These are phyloP conservation scores for Sarocladiaceae sp. DNA, from an alignment of 2,329 filamentous ascomycete species.

Conservation along the genomic window DNA sequence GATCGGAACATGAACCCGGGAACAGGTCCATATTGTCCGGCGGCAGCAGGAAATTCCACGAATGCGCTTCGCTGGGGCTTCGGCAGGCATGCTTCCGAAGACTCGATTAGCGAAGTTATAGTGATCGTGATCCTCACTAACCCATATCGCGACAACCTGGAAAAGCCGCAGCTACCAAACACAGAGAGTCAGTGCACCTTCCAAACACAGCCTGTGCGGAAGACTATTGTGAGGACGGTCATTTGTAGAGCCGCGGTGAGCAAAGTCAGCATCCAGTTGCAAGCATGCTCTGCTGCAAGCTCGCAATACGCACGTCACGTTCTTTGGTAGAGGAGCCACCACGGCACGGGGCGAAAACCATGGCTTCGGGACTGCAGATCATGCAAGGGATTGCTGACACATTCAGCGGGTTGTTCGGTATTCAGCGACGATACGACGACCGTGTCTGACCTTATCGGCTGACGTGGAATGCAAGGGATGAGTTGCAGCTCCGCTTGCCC, in stretches of 20 bases:
- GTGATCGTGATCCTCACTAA: neutral
- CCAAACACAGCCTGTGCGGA: too few species aligned
- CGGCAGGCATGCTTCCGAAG: constrained; percentile 2
- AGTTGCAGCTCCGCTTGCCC: neutral
- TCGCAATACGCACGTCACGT: neutral
- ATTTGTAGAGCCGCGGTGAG: neutral
- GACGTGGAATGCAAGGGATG: constrained; percentile 7
- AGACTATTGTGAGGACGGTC: neutral
- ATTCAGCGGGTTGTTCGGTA: neutral
- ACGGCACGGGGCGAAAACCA: neutral
- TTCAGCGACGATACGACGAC: neutral
- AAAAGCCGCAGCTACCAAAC: too few species aligned
- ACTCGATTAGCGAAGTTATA: constrained; percentile 1
- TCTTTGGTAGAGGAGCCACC: neutral
- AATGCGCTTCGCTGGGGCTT: constrained; percentile 3
- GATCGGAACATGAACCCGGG: constrained; percentile 1
- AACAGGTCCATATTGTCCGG: neutral
- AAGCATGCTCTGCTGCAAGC: neutral
- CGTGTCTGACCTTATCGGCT: neutral
- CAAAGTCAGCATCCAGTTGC: neutral
- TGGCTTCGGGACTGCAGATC: constrained; percentile 5
- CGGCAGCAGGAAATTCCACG: neutral
- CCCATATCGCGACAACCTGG: neutral
- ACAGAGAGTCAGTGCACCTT: too few species aligned
- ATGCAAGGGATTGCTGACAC: constrained; percentile 8